These are phyloP conservation scores for Dendrobium officinale DNA, from an alignment of 106 monocot genomes.

Conservation along the genomic window DNA sequence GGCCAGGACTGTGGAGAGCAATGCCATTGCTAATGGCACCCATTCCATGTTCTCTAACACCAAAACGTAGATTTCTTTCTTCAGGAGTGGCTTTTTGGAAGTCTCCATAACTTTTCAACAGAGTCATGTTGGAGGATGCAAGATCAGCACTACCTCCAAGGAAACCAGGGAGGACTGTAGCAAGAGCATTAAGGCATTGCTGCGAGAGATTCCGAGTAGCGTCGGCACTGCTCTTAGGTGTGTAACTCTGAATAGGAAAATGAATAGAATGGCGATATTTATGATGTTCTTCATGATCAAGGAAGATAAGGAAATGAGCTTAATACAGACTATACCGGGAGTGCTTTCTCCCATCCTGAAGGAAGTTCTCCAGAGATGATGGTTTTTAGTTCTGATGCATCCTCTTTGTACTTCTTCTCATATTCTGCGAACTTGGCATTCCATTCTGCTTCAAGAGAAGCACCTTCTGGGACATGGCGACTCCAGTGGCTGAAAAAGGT, in stretches of 20 bases:
- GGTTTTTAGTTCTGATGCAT: conserved; percentile 49
- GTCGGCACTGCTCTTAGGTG: conserved; percentile 62
- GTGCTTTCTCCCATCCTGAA: conserved; percentile 62
- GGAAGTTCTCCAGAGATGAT: conserved; percentile 68
- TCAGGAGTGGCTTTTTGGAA: conserved; percentile 76
- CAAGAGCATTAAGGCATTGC: conserved; percentile 72
- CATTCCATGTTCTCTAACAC: conserved; percentile 87
- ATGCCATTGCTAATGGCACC: conserved; percentile 86
- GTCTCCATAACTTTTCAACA: conserved; percentile 69
- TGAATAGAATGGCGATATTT: neutral
- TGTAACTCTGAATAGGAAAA: conserved; percentile 44
- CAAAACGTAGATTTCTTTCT: conserved; percentile 74
- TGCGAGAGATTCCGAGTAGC: conserved; percentile 88
- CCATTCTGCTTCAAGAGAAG: conserved; percentile 65
- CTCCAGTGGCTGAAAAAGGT: conserved; percentile 57
- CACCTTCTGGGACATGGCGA: conserved; percentile 52
- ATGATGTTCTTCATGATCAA: neutral
- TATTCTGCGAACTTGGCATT: conserved; percentile 68
- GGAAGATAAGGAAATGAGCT: neutral
- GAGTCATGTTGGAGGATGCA: conserved; percentile 83
- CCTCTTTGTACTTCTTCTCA: conserved; percentile 67
- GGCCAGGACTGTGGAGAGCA: conserved; percentile 66
- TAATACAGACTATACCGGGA: conserved; percentile 37
- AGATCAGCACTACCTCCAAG: conserved; percentile 86
- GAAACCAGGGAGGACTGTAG: conserved; percentile 61